Percentiles rank a stretch among this genome's conserved stretches.
Conservation (phyloP, 352 stramenopile genomes). For the Nothophytophthora sp. region DNA sequence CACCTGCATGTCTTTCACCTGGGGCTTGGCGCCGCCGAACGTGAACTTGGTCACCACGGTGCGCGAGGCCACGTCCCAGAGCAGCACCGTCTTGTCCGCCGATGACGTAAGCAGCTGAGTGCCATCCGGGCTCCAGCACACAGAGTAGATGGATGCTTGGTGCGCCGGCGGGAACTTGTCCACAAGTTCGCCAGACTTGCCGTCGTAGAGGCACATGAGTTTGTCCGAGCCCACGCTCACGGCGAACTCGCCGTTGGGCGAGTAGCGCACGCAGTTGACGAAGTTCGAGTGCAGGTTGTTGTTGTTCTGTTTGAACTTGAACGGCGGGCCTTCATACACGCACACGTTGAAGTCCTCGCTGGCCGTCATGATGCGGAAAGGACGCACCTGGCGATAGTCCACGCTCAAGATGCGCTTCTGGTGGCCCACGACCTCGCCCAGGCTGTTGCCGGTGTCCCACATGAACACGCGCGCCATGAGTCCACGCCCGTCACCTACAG, state of each 20-base stretch:
- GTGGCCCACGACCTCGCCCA: constrained; percentile 95
- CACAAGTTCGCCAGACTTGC: constrained; percentile 86
- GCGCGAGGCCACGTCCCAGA: constrained; percentile 87
- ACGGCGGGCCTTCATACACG: constrained; percentile 96
- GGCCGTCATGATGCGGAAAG: constrained; percentile 95
- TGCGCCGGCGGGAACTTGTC: constrained; percentile 85
- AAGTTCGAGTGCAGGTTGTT: constrained; percentile 95
- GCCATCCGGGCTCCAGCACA: constrained; percentile 91
- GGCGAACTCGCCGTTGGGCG: constrained; percentile 85
- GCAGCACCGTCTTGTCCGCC: constrained; percentile 95
- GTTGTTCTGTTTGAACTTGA: constrained; percentile 95
- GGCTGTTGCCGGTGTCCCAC: constrained; percentile 97
- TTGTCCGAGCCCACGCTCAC: constrained; percentile 96
- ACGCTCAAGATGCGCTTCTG: constrained; percentile 92
- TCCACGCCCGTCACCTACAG: constrained; percentile 82
- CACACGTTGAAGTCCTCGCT: constrained; percentile 96
- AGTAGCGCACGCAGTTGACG: constrained; percentile 96
- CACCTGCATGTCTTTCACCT: constrained; percentile 88
- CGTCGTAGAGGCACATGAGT: constrained; percentile 95
- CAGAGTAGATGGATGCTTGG: constrained; percentile 94
- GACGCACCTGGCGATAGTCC: constrained; percentile 93
- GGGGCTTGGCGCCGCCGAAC: constrained; percentile 55
- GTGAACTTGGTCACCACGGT: constrained; percentile 84
- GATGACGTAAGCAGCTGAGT: constrained; percentile 93
- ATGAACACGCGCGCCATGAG: constrained; percentile 91